Percentiles rank a stretch among this genome's conserved stretches.
phyloP scores from a whole-genome alignment of 768 basidiomycete species.

The Kwoniella heveanensis region DNA sequence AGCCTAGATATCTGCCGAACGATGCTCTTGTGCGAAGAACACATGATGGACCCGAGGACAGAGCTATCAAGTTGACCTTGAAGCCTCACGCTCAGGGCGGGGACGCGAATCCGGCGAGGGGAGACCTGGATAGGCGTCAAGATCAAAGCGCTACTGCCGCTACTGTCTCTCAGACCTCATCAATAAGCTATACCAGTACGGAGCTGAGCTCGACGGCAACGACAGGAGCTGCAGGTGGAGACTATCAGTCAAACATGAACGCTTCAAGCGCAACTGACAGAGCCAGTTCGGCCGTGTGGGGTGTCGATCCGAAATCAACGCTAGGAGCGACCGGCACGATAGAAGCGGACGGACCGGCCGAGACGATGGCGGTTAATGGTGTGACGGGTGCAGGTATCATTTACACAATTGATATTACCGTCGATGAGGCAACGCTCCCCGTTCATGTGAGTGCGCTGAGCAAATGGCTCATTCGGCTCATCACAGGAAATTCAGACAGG shows the following conservation, averaged over 20 bases:
- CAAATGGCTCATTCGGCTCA: too few relatives aligned
- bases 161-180: background rate
- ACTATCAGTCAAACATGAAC: background rate
- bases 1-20: background rate
- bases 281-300: background rate
- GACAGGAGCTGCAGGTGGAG: background rate
- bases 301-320: background rate
- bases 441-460: slow-evolving; percentile 20
- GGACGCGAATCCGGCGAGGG: background rate
- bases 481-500: too few relatives aligned
- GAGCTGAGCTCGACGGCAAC: background rate
- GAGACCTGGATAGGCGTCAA: background rate
- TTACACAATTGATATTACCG: slow-evolving; percentile 14
- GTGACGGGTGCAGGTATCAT: slow-evolving; percentile 2
- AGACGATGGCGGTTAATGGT: background rate
- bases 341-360: background rate
- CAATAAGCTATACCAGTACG: background rate
- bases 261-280: background rate
- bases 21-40: background rate
- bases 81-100: background rate
- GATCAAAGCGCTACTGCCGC: background rate
- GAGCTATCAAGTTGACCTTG: background rate
- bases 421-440: slow-evolving; percentile 8
- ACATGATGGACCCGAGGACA: background rate
- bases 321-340: background rate